Percentiles rank a stretch among this genome's conserved stretches.
Conservation (phyloP, 768 basidiomycete species). For the Mrakia blollopis region DNA sequence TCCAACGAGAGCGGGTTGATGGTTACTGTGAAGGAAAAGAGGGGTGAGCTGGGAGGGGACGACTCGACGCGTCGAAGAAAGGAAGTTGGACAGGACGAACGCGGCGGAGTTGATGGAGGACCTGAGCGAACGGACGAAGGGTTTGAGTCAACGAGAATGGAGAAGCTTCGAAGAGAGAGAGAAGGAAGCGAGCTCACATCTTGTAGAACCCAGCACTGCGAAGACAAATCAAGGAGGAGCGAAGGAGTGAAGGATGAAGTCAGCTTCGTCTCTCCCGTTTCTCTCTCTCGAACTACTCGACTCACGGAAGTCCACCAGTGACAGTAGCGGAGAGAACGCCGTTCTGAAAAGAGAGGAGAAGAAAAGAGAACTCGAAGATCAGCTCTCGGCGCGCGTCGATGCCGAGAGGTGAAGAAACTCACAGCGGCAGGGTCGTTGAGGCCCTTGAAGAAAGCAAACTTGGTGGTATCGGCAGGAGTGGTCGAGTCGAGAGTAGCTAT, state of each 20-base stretch:
- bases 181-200: background rate
- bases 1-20: too few species aligned
- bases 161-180: too few species aligned
- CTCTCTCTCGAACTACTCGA: too few species aligned
- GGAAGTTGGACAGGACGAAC: background rate
- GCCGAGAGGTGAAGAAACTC: too few species aligned
- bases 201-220: constrained; percentile 14
- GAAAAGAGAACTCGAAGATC: too few species aligned
- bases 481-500: constrained; percentile 2
- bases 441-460: constrained; percentile 30
- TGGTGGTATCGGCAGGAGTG: constrained; percentile 20
- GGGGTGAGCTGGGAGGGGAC: background rate
- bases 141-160: too few species aligned
- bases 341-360: background rate
- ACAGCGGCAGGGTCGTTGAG: constrained; percentile 17
- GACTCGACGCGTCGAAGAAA: background rate
- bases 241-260: too few species aligned
- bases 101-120: constrained; percentile 29
- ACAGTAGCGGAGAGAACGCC: constrained; percentile 6
- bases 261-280: too few species aligned
- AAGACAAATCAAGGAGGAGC: too few species aligned
- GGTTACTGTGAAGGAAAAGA: background rate
- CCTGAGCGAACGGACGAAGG: too few species aligned
- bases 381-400: too few species aligned
- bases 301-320: constrained; percentile 24